Evolutionary conservation across 2,329 filamentous ascomycete genomes (phyloP).

Genomic region (Thelonectria blattea): DNA sequence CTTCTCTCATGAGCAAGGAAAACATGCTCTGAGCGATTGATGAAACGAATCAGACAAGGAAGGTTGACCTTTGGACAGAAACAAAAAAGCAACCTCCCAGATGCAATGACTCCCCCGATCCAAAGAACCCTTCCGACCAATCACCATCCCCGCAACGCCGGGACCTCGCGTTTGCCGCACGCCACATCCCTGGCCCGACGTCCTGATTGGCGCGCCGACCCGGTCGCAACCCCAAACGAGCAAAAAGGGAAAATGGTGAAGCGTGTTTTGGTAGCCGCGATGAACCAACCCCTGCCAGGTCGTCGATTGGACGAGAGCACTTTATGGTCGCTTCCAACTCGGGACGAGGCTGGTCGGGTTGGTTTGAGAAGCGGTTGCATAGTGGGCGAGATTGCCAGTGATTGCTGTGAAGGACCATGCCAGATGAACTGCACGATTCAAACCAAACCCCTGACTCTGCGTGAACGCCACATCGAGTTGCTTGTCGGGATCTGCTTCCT

Average conservation of each 20-base stretch:
- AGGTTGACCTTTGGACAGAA: too few relatives aligned
- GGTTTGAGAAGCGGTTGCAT: conserved; percentile 37
- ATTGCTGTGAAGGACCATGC: not conserved
- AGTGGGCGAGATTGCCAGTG: conserved; percentile 38
- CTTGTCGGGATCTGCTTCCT: not conserved
- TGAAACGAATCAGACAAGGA: conserved; percentile 18
- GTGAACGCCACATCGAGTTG: not conserved
- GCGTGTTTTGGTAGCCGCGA: conserved; percentile 23
- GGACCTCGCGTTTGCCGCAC: conserved; percentile 11
- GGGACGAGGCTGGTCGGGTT: conserved; percentile 19
- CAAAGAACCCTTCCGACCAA: conserved; percentile 31
- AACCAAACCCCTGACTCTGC: not conserved
- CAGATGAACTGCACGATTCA: not conserved
- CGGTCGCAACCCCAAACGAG: not conserved
- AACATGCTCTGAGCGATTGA: conserved; percentile 1
- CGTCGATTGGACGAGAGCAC: conserved; percentile 32
- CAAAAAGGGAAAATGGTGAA: too few relatives aligned
- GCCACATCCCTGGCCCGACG: conserved; percentile 1
- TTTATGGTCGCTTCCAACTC: conserved; percentile 25
- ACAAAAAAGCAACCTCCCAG: too few relatives aligned
- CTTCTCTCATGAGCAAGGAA: not conserved
- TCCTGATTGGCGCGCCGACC: conserved; percentile 15
- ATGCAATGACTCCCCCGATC: conserved; percentile 15
- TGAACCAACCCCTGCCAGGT: conserved; percentile 12
- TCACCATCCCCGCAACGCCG: not conserved